Conservation (phyloP, 139 green algal genomes). For the Chlamydomonas eustigma region DNA sequence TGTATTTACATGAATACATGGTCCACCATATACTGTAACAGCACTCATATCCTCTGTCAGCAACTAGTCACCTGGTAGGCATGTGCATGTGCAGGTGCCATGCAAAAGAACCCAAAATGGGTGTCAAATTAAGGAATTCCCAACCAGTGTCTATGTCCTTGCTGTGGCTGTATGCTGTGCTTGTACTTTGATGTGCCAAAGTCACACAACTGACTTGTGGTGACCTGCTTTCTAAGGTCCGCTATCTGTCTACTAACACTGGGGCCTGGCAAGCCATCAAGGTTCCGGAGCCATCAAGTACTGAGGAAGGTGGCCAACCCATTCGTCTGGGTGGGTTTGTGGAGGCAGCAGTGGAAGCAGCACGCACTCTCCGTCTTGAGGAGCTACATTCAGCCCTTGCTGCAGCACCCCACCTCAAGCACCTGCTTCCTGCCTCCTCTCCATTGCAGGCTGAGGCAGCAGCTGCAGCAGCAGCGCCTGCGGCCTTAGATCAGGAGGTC, state of each 20-base stretch:
- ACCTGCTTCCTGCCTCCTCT: neutral
- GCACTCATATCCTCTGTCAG: too few species aligned
- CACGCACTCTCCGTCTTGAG: conserved; percentile 9
- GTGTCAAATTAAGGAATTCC: too few species aligned
- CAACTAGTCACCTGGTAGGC: too few species aligned
- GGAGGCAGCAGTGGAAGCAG: conserved; percentile 16
- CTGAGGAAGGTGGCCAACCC: neutral
- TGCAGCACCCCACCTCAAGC: neutral
- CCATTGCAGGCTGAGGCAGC: neutral
- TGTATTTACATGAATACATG: too few species aligned
- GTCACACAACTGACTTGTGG: too few species aligned
- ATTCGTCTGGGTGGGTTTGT: conserved; percentile 17
- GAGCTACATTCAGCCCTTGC: neutral
- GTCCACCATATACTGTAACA: too few species aligned
- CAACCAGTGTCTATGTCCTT: too few species aligned
- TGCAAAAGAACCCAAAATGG: too few species aligned
- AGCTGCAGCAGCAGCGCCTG: neutral
- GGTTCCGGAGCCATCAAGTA: neutral
- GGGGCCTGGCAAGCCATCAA: conserved; percentile 16
- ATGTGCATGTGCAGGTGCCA: too few species aligned
- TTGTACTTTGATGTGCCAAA: too few species aligned
- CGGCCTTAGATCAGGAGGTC: neutral
- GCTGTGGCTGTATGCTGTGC: too few species aligned
- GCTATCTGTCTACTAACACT: conserved; percentile 33
- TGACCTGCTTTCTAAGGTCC: too few species aligned